Evolutionary conservation across 805 yeast species (phyloP).

Genomic region (Starmerella khaoyaiensis): DNA sequence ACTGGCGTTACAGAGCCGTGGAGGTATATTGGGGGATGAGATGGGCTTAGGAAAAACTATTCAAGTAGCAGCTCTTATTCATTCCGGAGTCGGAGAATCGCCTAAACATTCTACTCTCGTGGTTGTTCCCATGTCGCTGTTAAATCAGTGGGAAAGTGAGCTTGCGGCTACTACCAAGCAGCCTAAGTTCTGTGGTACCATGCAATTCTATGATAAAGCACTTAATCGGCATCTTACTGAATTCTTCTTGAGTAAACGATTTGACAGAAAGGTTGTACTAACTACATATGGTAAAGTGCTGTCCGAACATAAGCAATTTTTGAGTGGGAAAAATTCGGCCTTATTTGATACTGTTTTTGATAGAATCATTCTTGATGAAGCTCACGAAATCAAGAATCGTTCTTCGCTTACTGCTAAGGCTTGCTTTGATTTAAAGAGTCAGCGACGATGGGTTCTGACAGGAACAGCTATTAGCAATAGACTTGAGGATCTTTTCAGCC

Average conservation of each 20-base stretch:
- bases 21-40: conserved; percentile 90
- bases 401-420: conserved; percentile 69
- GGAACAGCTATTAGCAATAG: conserved; percentile 90
- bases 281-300: conserved; percentile 84
- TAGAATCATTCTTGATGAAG: conserved; percentile 76
- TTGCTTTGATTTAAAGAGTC: conserved; percentile 48
- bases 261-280: conserved; percentile 54
- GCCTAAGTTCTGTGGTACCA: conserved; percentile 20
- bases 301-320: conserved; percentile 50
- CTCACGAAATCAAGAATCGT: conserved; percentile 75
- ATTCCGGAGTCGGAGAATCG: conserved; percentile 33
- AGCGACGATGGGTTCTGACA: conserved; percentile 71
- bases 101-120: conserved; percentile 41
- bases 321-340: conserved; percentile 13
- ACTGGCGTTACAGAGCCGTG: conserved; percentile 46
- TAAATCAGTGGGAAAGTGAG: conserved; percentile 87
- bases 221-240: conserved; percentile 26
- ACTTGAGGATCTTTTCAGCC: conserved; percentile 71
- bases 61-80: conserved; percentile 60
- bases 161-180: conserved; percentile 38
- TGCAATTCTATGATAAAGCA: conserved; percentile 65
- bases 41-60: conserved; percentile 96
- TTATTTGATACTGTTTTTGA: conserved; percentile 61
- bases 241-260: conserved; percentile 30
- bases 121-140: conserved; percentile 78